Evolutionary conservation across 2,329 filamentous ascomycete species (phyloP), one percentile per base, ranked within the genome.

Genomic region (Kalmusia sp.): DNA sequence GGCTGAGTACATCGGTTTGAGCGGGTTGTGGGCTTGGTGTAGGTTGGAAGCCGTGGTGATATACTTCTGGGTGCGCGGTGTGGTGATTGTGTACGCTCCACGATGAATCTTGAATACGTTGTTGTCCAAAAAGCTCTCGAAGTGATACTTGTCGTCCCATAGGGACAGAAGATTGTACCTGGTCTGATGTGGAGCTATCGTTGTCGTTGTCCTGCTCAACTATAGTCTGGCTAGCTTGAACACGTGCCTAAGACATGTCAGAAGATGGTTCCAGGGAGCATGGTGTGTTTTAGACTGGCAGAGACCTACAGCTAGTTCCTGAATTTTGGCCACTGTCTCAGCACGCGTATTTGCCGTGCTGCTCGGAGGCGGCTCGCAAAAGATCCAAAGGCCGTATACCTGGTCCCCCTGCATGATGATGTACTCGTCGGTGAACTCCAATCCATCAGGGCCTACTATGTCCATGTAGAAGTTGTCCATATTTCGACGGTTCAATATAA

Each of bases 311-410:
- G 84, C 84, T 57, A 83, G 82, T 37, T 83, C 80, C 53, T 78
- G 75, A 55, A 88, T 85, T 52, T 82, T 76, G 50, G 79, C 73
- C 27, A 80, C 82, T 28, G 82, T 82, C 38, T 83, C 71, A 28
- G 76, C 74, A 50, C 82, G 79, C 11, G 75, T 77, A 37, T 81
- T 76, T 12, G 80, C 79, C 3, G 83, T 86, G 2, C 81, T 83
- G 35, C 77, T 80, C 2, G 80, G 79, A n/a, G 78, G 72, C 1
- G 79, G 78, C 62, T 87, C 85, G n/a, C 80, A 80, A 67, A 85
- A 87, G 51, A 88, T 85, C 84, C 85, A 88, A 11, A 88, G 71
- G 6, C 86, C 86, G 67, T 84, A 85, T 51, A 86, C 81, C 43
- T 76, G 59, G 45, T 70, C 66, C 47, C 72, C 73, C 39, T 78